These are phyloP conservation scores for Solanum aculeatissimum DNA, from an alignment of 305 asterid species.

Conservation along the genomic window DNA sequence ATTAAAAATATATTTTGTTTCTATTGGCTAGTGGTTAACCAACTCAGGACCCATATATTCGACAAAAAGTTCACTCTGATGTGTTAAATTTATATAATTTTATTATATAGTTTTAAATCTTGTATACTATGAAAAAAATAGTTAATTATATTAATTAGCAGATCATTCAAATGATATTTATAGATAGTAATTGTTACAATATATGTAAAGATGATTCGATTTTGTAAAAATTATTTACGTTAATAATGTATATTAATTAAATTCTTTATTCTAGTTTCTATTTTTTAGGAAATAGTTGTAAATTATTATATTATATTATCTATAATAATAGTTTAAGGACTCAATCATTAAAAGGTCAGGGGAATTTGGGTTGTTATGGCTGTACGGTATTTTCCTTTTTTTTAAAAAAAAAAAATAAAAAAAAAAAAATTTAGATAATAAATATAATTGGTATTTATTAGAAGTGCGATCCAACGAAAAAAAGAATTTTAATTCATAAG, in stretches of 20 bases:
- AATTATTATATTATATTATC: not conserved
- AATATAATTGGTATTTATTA: not conserved
- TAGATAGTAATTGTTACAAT: not conserved
- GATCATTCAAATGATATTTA: not conserved
- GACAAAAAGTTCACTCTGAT: not conserved
- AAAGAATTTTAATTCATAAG: not conserved
- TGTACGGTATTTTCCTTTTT: not conserved
- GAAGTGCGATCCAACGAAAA: not conserved
- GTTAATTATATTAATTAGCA: not conserved
- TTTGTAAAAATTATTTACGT: not conserved
- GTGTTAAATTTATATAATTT: not conserved
- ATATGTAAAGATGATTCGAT: not conserved
- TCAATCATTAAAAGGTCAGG: not conserved
- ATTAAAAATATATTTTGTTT: not conserved
- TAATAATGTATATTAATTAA: not conserved
- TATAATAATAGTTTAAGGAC: not conserved
- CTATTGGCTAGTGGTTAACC: not conserved
- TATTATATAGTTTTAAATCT: not conserved
- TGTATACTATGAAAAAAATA: not conserved
- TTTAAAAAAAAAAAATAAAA: not conserved
- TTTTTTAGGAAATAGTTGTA: not conserved
- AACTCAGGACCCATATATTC: not conserved
- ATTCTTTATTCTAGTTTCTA: not conserved
- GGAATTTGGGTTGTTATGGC: not conserved
- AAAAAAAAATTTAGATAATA: too few species aligned